phyloP scores from a whole-genome alignment of 306 rosid genomes.

The Vigna radiata region DNA sequence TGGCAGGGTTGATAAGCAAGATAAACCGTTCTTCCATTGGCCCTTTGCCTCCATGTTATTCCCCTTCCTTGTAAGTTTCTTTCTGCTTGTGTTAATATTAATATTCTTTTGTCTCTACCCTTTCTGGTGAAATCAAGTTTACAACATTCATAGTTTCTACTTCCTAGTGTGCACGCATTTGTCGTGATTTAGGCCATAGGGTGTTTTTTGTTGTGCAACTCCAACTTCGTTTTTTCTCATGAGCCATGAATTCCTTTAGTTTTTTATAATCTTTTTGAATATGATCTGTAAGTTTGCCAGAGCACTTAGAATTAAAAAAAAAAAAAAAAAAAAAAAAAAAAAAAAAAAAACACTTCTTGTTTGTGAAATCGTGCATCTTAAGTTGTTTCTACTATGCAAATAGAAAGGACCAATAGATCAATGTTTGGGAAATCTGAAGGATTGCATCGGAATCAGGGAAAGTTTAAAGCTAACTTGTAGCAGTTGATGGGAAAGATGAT shows the following conservation, averaged over 20 bases:
- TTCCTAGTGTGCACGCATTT: slow-evolving; percentile 7
- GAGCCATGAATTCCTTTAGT: background rate
- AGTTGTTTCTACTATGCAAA: too few species aligned
- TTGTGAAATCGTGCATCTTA: too few species aligned
- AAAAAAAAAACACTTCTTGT: too few species aligned
- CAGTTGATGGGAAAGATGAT: background rate
- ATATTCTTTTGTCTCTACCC: slow-evolving; percentile 26
- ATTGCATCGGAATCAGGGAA: too few species aligned
- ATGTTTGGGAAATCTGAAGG: too few species aligned
- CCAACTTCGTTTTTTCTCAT: background rate
- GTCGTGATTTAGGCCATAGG: background rate
- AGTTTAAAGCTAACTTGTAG: background rate
- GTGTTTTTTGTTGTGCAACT: slow-evolving; percentile 6
- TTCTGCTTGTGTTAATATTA: slow-evolving; percentile 36
- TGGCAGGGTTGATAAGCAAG: slow-evolving; percentile 99
- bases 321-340: too few species aligned
- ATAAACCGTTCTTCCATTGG: slow-evolving; percentile 96
- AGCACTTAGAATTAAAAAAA: too few species aligned
- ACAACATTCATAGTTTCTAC: slow-evolving; percentile 16
- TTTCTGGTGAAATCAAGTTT: slow-evolving; percentile 25
- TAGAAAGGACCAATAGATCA: too few species aligned
- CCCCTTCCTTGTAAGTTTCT: slow-evolving; percentile 86
- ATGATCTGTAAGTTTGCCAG: background rate
- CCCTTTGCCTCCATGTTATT: slow-evolving; percentile 93
- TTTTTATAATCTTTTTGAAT: background rate